Conservation (phyloP, 1,284 basidiomycete species). For the Polyporus tsugae region DNA sequence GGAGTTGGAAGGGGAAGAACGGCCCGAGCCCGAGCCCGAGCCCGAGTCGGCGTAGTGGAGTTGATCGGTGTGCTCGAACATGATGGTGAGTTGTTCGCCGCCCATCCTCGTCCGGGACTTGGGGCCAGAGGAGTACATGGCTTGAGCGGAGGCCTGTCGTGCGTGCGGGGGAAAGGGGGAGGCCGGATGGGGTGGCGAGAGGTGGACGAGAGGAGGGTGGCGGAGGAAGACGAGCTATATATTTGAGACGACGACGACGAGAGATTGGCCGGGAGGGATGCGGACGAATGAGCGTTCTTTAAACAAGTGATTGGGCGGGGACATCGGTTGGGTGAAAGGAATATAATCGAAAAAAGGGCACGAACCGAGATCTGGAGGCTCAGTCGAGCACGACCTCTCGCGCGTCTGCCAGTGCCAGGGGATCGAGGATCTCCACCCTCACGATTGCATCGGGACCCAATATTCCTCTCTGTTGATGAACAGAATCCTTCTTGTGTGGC, state of each 20-base stretch:
- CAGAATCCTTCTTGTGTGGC: slow-evolving; percentile 27
- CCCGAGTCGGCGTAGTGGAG: slow-evolving; percentile 13
- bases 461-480: slow-evolving; percentile 30
- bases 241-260: background rate
- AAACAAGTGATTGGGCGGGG: slow-evolving; percentile 15
- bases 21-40: slow-evolving; percentile 18
- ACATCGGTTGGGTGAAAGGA: slow-evolving; percentile 22
- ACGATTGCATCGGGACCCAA: slow-evolving; percentile 24
- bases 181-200: background rate
- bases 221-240: background rate
- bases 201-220: slow-evolving; percentile 3
- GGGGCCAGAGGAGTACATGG: slow-evolving; percentile 15
- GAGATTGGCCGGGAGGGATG: slow-evolving; percentile 1
- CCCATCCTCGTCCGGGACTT: background rate
- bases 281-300: slow-evolving; percentile 8
- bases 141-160: background rate
- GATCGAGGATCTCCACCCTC: slow-evolving; percentile 15
- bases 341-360: slow-evolving; percentile 25
- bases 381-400: slow-evolving; percentile 8
- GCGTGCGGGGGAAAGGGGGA: background rate
- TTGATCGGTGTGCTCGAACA: slow-evolving; percentile 31
- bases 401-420: background rate
- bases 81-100: slow-evolving; percentile 28
- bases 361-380: slow-evolving; percentile 12
- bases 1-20: slow-evolving; percentile 25